phyloP scores from a whole-genome alignment of 106 monocot species.

The Alisma plantagoaquatica region DNA sequence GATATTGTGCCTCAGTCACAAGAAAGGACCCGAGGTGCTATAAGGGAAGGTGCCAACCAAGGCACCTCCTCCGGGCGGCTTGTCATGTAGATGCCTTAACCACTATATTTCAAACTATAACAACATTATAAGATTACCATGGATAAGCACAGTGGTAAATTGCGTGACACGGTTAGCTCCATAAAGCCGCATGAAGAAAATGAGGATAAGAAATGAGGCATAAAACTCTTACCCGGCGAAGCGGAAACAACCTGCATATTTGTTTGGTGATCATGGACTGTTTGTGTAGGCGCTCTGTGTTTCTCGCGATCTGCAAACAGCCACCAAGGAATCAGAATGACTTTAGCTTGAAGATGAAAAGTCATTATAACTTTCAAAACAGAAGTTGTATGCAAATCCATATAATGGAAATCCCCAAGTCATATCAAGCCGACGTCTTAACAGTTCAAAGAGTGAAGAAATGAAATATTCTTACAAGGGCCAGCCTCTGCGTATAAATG shows the following conservation, averaged over 20 bases:
- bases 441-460: not conserved
- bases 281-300: slow-evolving; percentile 69
- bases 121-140: no score
- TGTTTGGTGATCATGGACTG: slow-evolving; percentile 73
- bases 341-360: not conserved
- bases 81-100: no score
- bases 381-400: not conserved
- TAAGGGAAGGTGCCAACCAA: no score
- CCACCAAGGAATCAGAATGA: not conserved
- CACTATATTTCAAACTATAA: no score
- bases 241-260: slow-evolving; percentile 73
- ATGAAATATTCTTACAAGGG: slow-evolving; percentile 38
- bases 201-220: no score
- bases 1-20: no score
- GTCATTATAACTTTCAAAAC: not conserved
- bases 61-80: no score
- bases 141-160: no score
- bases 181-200: no score
- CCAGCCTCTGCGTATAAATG: slow-evolving; percentile 50
- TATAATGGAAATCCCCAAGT: not conserved
- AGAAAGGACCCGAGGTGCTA: no score
- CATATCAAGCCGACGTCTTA: not conserved
- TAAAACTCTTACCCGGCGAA: slow-evolving; percentile 57
- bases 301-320: slow-evolving; percentile 72
- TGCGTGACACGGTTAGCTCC: no score